These are phyloP conservation scores for Fraxinus excelsior DNA, from an alignment of 257 asterid genomes.

Conservation along the genomic window DNA sequence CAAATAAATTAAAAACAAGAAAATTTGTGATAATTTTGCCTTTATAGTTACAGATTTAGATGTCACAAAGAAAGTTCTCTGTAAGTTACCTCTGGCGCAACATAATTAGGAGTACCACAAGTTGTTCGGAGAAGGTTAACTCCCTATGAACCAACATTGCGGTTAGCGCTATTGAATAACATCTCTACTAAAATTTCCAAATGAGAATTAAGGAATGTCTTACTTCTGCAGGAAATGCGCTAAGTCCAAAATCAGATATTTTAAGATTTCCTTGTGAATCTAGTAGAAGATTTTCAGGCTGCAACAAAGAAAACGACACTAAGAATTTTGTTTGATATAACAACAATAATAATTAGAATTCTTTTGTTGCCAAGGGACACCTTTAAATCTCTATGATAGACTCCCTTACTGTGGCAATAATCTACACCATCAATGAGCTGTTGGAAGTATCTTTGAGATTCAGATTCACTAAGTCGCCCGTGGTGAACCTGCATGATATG, in stretches of 20 bases:
- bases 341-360: neutral
- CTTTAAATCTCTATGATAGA: conserved; percentile 94
- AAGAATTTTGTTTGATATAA: conserved; percentile 22
- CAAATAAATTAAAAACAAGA: conserved; percentile 18
- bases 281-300: conserved; percentile 96
- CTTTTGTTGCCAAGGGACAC: conserved; percentile 36
- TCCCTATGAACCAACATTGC: conserved; percentile 52
- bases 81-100: conserved; percentile 90
- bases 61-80: conserved; percentile 15
- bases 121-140: conserved; percentile 88
- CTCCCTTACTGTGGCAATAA: conserved; percentile 94
- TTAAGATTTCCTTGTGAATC: conserved; percentile 94
- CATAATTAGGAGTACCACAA: conserved; percentile 98
- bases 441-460: conserved; percentile 92
- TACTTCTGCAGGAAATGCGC: conserved; percentile 89
- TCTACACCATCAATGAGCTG: conserved; percentile 98
- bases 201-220: conserved; percentile 20
- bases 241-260: conserved; percentile 98
- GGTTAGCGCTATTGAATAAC: conserved; percentile 33
- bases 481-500: conserved; percentile 70
- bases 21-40: conserved; percentile 8
- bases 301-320: conserved; percentile 37
- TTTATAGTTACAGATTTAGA: neutral
- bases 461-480: conserved; percentile 96
- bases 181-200: neutral